phyloP scores from a whole-genome alignment of 1,139 yeast genomes.

The Wickerhamiella infanticola region DNA sequence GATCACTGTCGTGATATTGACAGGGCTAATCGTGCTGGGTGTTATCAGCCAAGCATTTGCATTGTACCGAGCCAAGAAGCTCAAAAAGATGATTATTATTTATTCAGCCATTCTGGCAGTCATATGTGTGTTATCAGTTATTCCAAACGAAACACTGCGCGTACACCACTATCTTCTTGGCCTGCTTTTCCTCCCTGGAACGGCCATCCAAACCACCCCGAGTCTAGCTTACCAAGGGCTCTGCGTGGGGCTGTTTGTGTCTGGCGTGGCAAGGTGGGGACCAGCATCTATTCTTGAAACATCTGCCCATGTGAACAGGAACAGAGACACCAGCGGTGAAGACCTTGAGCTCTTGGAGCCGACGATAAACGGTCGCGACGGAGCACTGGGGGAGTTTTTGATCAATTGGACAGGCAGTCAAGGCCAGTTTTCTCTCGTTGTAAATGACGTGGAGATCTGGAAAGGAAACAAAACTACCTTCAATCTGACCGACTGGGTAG shows the following conservation, averaged over 20 bases:
- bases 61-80: constrained; percentile 67
- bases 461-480: constrained; percentile 31
- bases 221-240: constrained; percentile 73
- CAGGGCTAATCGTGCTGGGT: constrained; percentile 32
- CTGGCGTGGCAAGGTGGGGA: constrained; percentile 90
- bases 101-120: constrained; percentile 19
- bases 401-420: neutral
- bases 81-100: constrained; percentile 32
- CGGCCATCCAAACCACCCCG: constrained; percentile 43
- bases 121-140: constrained; percentile 31
- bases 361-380: constrained; percentile 19
- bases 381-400: constrained; percentile 24
- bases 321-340: constrained; percentile 37
- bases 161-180: constrained; percentile 85
- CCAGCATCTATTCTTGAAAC: constrained; percentile 83
- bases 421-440: constrained; percentile 36
- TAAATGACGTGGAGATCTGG: constrained; percentile 68
- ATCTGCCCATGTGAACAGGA: constrained; percentile 44
- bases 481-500: constrained; percentile 13
- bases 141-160: constrained; percentile 63
- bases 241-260: constrained; percentile 58
- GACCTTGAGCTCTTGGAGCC: constrained; percentile 35
- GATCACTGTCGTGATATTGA: constrained; percentile 40
- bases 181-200: constrained; percentile 66
- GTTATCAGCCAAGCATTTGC: constrained; percentile 60